These are phyloP conservation scores for Vigna nakashimae DNA, from an alignment of 306 rosid genomes.

Conservation along the genomic window DNA sequence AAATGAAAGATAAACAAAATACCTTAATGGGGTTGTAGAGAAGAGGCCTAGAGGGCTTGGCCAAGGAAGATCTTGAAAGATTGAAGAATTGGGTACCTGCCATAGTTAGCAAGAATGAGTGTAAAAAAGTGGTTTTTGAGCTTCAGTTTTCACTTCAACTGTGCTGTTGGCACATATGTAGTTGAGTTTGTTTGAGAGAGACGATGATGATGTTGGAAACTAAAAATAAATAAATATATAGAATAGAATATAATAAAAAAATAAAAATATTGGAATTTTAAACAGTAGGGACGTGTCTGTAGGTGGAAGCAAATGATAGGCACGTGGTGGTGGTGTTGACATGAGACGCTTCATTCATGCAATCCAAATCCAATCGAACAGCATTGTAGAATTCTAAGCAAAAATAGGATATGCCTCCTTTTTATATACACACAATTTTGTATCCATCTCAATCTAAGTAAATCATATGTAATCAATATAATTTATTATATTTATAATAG, in stretches of 20 bases:
- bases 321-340: conserved; percentile 39
- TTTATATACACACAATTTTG: neutral
- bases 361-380: conserved; percentile 25
- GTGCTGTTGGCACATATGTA: neutral
- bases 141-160: neutral
- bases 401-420: neutral
- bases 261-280: neutral
- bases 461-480: neutral
- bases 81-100: conserved; percentile 42
- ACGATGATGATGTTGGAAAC: neutral
- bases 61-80: conserved; percentile 47
- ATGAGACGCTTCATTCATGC: conserved; percentile 31
- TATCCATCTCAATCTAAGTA: neutral
- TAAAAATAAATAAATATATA: neutral
- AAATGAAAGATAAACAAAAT: neutral
- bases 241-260: no score
- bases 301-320: conserved; percentile 24
- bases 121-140: neutral
- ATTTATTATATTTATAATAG: neutral
- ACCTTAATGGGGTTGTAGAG: conserved; percentile 55
- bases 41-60: conserved; percentile 44
- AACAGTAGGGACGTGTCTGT: conserved; percentile 37
- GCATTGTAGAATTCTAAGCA: neutral
- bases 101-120: conserved; percentile 29
- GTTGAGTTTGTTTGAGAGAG: conserved; percentile 9